Evolutionary conservation across 2,329 filamentous ascomycete genomes (phyloP).

Genomic region (Parascedosporium putredinis): DNA sequence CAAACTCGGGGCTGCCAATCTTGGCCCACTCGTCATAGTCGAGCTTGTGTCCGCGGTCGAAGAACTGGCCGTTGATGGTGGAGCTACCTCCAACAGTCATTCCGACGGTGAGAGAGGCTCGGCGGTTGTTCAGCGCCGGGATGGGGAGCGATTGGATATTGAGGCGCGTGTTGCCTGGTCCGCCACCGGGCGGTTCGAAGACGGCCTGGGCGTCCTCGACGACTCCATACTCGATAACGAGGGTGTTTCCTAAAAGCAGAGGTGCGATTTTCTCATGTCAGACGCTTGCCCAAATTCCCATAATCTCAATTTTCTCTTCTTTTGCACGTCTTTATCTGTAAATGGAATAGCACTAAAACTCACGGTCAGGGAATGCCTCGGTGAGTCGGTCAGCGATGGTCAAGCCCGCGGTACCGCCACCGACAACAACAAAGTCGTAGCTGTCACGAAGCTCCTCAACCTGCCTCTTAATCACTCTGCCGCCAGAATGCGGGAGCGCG

Average conservation of each 20-base stretch:
- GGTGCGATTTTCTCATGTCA: not conserved
- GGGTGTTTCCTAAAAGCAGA: conserved; percentile 11
- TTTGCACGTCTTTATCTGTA: too few relatives aligned
- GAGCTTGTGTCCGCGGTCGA: conserved; percentile 23
- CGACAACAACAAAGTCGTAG: conserved; percentile 53
- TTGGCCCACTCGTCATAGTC: conserved; percentile 26
- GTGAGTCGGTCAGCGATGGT: conserved; percentile 45
- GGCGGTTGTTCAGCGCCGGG: conserved; percentile 17
- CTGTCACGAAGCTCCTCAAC: conserved; percentile 8
- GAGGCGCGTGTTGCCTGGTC: conserved; percentile 14
- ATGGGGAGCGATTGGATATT: conserved; percentile 16
- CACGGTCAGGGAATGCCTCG: conserved; percentile 23
- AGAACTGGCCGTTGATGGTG: conserved; percentile 27
- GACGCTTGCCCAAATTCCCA: not conserved
- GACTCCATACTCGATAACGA: conserved; percentile 14
- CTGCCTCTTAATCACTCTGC: conserved; percentile 5
- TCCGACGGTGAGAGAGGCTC: conserved; percentile 19
- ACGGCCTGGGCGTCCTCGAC: conserved; percentile 14
- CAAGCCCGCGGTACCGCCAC: conserved; percentile 52
- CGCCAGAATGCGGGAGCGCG: not conserved
- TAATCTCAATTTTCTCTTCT: too few relatives aligned
- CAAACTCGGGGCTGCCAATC: conserved; percentile 17
- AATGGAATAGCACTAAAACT: not conserved
- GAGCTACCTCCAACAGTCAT: conserved; percentile 26
- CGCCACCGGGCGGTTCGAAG: conserved; percentile 18